These are phyloP conservation scores for Lactifluus hygrophoroides DNA, from an alignment of 768 basidiomycete species.

Conservation along the genomic window DNA sequence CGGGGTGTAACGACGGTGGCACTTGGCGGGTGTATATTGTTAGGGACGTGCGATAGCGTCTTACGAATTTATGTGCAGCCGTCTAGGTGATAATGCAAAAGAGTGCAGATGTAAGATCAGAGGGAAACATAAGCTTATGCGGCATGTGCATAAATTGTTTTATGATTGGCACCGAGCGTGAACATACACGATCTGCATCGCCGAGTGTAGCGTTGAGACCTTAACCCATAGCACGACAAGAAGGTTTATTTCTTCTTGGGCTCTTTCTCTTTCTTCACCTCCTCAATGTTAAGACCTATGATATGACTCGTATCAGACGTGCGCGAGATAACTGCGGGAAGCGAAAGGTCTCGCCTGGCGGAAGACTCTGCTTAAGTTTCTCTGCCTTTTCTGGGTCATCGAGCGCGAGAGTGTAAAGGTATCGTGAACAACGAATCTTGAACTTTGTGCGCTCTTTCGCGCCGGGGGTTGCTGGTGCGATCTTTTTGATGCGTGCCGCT, in stretches of 20 bases:
- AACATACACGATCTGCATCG: conserved; percentile 4
- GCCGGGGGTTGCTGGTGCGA: conserved; percentile 52
- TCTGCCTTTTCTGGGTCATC: conserved; percentile 98
- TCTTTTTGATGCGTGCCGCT: conserved; percentile 99
- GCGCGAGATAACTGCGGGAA: not conserved
- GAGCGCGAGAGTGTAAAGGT: conserved; percentile 94
- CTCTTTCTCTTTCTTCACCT: conserved; percentile 56
- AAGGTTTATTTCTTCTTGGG: conserved; percentile 57
- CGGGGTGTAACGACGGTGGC: not conserved
- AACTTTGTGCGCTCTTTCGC: conserved; percentile 89
- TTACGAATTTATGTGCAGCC: conserved; percentile 1
- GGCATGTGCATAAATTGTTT: conserved; percentile 10
- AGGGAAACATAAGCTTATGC: not conserved
- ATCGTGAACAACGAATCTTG: conserved; percentile 95
- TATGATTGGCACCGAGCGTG: not conserved
- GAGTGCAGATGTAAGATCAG: not conserved
- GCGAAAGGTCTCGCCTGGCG: conserved; percentile 63
- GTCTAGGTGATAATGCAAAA: conserved; percentile 1
- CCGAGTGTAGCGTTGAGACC: not conserved
- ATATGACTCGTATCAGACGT: not conserved
- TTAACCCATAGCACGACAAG: not conserved
- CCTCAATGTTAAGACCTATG: conserved; percentile 64
- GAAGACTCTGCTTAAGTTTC: conserved; percentile 91
- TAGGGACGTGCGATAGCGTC: conserved; percentile 3
- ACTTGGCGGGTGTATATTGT: conserved; percentile 8